Conservation (phyloP, 768 basidiomycete species). For the Kwoniella heveanensis region DNA sequence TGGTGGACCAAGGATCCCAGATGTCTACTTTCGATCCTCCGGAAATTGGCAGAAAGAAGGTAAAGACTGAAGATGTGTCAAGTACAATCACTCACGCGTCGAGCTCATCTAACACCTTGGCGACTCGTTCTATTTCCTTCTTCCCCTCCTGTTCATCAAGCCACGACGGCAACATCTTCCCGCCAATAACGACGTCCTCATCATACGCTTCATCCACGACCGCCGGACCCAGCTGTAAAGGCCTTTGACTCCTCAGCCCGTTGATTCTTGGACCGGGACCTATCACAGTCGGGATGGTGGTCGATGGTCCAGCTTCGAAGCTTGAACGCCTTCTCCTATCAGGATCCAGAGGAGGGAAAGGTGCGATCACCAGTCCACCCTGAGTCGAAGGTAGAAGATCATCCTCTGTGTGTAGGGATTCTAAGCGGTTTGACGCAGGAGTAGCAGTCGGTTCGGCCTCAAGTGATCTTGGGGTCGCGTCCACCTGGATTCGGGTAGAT, state of each 20-base stretch:
- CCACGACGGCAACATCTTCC: constrained; percentile 47
- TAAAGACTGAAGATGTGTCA: background rate
- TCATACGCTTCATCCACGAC: constrained; percentile 38
- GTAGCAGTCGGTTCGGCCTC: constrained; percentile 26
- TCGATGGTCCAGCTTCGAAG: background rate
- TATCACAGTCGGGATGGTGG: background rate
- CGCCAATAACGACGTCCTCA: constrained; percentile 54
- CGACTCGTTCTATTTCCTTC: constrained; percentile 43
- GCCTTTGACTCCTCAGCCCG: constrained; percentile 10
- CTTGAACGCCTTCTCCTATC: constrained; percentile 21
- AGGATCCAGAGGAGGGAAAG: constrained; percentile 49
- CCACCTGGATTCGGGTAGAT: constrained; percentile 8
- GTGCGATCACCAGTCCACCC: constrained; percentile 52
- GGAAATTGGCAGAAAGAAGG: background rate
- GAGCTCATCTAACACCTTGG: constrained; percentile 47
- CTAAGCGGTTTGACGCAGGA: constrained; percentile 10
- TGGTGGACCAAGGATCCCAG: too few relatives aligned
- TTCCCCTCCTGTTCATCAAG: constrained; percentile 48
- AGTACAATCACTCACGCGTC: constrained; percentile 37
- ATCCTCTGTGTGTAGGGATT: constrained; percentile 14
- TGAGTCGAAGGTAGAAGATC: constrained; percentile 43
- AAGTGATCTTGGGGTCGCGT: constrained; percentile 7
- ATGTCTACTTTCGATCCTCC: too few relatives aligned
- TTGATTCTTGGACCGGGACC: constrained; percentile 12
- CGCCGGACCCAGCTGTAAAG: constrained; percentile 7